Conservation (phyloP, 768 basidiomycete species). For the Lentinula detonsa region DNA sequence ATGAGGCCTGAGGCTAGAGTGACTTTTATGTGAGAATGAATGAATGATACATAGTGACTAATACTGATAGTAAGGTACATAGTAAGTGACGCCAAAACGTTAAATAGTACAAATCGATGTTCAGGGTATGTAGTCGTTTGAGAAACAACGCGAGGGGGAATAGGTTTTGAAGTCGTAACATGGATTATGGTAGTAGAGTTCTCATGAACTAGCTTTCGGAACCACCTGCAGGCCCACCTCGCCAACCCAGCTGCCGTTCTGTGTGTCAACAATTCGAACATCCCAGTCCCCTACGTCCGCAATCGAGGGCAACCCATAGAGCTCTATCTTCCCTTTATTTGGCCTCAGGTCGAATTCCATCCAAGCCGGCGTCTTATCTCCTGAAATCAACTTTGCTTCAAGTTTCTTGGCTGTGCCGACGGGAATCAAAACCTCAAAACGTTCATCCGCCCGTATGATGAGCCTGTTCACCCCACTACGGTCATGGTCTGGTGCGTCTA, state of each 20-base stretch:
- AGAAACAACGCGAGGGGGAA: not conserved
- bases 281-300: slow-evolving; percentile 43
- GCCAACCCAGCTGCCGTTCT: not conserved
- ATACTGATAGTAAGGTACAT: too few relatives aligned
- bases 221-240: slow-evolving; percentile 2
- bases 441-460: slow-evolving; percentile 50
- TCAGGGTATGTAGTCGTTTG: not conserved
- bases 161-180: not conserved
- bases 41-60: too few relatives aligned
- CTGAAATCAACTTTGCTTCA: slow-evolving; percentile 44
- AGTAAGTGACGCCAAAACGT: too few relatives aligned
- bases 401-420: slow-evolving; percentile 25
- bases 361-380: slow-evolving; percentile 49
- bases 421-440: slow-evolving; percentile 40
- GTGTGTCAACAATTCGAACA: not conserved
- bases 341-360: slow-evolving; percentile 45
- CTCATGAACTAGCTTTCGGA: not conserved
- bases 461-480: slow-evolving; percentile 32
- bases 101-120: not conserved
- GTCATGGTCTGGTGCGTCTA: slow-evolving; percentile 49
- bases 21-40: too few relatives aligned
- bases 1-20: too few relatives aligned
- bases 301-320: slow-evolving; percentile 46
- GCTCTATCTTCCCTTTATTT: slow-evolving; percentile 45
- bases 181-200: too few relatives aligned